Evolutionary conservation across 768 basidiomycete genomes (phyloP), one percentile per base, ranked within the genome.

Genomic region (Boletus rufocinnamomeus): DNA sequence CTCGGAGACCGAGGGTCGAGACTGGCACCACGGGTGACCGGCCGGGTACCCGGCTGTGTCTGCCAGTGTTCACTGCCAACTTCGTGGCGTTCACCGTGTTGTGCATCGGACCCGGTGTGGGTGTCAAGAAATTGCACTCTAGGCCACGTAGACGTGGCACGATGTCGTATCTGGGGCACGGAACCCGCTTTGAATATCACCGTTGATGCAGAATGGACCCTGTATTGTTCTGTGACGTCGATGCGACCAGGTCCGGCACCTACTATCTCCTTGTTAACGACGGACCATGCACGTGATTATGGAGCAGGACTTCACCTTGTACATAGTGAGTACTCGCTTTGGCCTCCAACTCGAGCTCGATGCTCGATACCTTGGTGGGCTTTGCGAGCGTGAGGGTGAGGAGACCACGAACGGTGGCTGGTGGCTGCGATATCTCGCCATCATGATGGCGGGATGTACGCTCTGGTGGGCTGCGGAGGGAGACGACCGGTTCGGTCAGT

Each of bases 301-400:
- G 47, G 23, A 32, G 5, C 16, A 44, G 41, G 41, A 37, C 69
- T 80, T 52, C 59, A 94, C 95, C 92, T 81, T 97, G 94, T 2
- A 89, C 86, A 88, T 93, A 97, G 38, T 85, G 82, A 5, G 87
- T 89, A 25, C 79, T 75, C 3, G 87, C 79, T 58, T 79, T 88
- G 3, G 91, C 95, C 46, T 85, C 78, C 23, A 99, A 75, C 69
- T 87, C 84, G 40, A 97, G 78, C 55, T 88, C 87, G 57, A 99
- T 95, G 66, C 86, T 89, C 34, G 89, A 87, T 63, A 99, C 87
- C 70, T 86, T 86, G 53, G 86, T 94, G 1, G 94, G 86, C 70
- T 96, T 96, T 32, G 77, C 76, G 41, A 90, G 74, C 16, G 76
- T 79, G 57, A 91, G 75, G 2, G 82, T 84, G 56, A 91, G 77